A percentile compares a stretch with the other conserved stretches of the same genome.
Conservation (phyloP, 257 asterid genomes). For the Misopates orontium region DNA sequence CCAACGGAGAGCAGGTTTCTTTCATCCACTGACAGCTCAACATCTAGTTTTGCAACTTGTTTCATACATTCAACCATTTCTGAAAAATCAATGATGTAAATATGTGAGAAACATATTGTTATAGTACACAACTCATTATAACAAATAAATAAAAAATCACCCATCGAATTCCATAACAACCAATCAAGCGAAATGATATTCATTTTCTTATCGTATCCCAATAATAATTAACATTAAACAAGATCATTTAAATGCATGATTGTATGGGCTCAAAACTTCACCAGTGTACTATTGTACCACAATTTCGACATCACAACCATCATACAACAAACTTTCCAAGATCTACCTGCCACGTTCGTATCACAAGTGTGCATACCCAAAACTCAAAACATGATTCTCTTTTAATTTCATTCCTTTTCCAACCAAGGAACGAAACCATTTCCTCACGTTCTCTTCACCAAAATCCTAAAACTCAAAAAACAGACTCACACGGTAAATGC, state of each 20-base stretch:
- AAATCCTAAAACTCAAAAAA: background rate
- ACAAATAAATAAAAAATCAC: background rate
- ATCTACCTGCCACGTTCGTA: background rate
- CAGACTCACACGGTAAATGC: background rate
- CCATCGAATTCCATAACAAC: background rate
- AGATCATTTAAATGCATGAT: background rate
- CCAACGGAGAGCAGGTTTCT: conserved; percentile 96
- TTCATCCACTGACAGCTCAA: conserved; percentile 85
- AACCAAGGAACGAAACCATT: background rate
- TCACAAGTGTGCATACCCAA: background rate
- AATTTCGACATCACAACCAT: background rate
- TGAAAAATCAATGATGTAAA: conserved; percentile 19
- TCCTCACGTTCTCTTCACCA: background rate
- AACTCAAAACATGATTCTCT: background rate
- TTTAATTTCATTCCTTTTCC: background rate
- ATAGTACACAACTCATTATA: background rate
- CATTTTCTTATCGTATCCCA: background rate
- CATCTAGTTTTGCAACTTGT: conserved; percentile 71
- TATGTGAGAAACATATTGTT: background rate
- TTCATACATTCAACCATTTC: conserved; percentile 97
- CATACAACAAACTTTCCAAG: background rate
- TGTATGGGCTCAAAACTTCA: background rate
- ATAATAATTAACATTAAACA: too few species aligned
- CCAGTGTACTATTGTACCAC: background rate
- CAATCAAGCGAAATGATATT: background rate